Evolutionary conservation across 495 filamentous ascomycete species (phyloP).

Genomic region (Penicillium mononematosum): DNA sequence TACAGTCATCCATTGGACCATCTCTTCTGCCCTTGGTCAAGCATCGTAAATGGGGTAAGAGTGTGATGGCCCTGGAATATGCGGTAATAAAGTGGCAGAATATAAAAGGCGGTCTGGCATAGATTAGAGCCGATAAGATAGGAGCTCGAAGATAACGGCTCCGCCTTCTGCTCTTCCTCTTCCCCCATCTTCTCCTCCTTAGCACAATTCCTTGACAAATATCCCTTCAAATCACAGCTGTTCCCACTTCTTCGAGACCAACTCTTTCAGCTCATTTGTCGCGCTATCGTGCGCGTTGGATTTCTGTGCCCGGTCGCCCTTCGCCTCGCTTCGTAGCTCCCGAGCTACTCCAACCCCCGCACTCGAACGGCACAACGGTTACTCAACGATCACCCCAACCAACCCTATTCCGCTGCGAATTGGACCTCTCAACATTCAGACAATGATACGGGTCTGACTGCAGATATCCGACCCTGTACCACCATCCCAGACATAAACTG

Average conservation of each 20-base stretch:
- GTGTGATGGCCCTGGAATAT: background rate
- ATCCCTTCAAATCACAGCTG: background rate
- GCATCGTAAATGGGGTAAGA: background rate
- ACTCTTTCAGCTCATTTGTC: background rate
- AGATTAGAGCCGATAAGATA: conserved; percentile 4
- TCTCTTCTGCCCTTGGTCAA: background rate
- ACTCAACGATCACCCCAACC: conserved; percentile 1
- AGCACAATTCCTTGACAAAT: conserved; percentile 4
- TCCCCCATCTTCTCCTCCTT: conserved; percentile 3
- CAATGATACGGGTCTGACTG: conserved; percentile 9
- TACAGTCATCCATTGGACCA: too few species aligned
- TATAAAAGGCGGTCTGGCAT: conserved; percentile 1
- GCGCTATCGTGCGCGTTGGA: background rate
- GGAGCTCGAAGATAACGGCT: conserved; percentile 8
- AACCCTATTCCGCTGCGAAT: background rate
- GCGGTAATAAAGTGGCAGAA: conserved; percentile 2
- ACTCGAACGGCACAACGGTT: conserved; percentile 4
- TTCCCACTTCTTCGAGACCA: background rate
- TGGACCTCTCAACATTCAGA: background rate
- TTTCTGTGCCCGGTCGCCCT: background rate
- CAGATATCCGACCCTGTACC: conserved; percentile 8
- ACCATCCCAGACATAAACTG: conserved; percentile 1
- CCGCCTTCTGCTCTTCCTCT: conserved; percentile 8
- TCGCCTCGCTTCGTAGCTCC: conserved; percentile 5
- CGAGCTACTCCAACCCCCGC: conserved; percentile 14